Conservation (phyloP, 176 grass and related monocot species). For the Aegilops sharonensis region DNA sequence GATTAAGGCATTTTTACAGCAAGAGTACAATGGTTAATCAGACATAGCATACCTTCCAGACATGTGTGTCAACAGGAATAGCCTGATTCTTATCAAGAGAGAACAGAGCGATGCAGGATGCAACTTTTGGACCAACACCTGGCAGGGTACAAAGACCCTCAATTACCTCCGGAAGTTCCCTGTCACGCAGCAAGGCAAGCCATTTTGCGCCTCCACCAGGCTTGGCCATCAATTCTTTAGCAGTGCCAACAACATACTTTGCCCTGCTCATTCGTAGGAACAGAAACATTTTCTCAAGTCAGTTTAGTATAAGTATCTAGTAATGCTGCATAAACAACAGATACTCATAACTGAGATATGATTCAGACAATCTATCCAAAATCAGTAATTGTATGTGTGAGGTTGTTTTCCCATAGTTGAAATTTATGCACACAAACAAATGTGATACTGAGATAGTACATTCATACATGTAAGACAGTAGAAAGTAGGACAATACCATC, state of each 20-base stretch:
- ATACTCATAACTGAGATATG: background rate
- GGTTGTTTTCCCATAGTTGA: background rate
- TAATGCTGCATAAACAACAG: background rate
- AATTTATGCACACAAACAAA: background rate
- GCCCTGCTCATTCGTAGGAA: slow-evolving; percentile 47
- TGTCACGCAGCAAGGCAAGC: slow-evolving; percentile 65
- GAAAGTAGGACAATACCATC: background rate
- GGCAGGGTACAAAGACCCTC: slow-evolving; percentile 87
- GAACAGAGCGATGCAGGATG: slow-evolving; percentile 90
- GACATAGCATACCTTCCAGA: slow-evolving; percentile 69
- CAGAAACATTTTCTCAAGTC: background rate
- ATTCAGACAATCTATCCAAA: background rate
- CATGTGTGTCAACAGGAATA: slow-evolving; percentile 94
- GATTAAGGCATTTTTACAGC: background rate
- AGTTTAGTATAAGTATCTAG: slow-evolving; percentile 1
- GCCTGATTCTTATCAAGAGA: slow-evolving; percentile 94
- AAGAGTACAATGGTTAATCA: background rate
- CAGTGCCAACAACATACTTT: slow-evolving; percentile 84
- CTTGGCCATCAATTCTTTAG: slow-evolving; percentile 62
- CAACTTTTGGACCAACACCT: slow-evolving; percentile 92
- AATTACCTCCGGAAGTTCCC: slow-evolving; percentile 66
- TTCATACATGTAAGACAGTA: background rate
- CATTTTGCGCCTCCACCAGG: slow-evolving; percentile 77
- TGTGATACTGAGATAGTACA: background rate
- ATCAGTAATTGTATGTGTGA: background rate